phyloP scores from a whole-genome alignment of 2,329 filamentous ascomycete genomes.

The Xylaria sp. region DNA sequence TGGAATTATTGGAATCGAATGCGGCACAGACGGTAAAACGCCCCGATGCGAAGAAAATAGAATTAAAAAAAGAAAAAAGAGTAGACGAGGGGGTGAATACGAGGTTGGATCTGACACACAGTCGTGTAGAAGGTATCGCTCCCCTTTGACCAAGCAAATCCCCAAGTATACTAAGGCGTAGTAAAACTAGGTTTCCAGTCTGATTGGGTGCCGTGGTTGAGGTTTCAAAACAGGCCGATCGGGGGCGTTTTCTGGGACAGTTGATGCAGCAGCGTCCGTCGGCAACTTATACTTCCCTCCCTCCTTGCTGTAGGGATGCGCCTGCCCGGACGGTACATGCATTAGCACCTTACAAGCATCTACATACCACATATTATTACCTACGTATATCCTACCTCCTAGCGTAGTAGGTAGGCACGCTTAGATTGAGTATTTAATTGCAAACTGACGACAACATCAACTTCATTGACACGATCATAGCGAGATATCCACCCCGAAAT shows the following conservation, averaged over 20 bases:
- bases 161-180: not conserved
- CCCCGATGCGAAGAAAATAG: not conserved
- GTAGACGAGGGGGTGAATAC: slow-evolving; percentile 27
- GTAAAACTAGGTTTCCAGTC: not conserved
- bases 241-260: slow-evolving; percentile 5
- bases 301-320: not conserved
- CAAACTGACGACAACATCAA: not conserved
- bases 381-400: not conserved
- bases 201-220: slow-evolving; percentile 39
- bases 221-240: slow-evolving; percentile 43
- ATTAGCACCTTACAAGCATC: too few relatives aligned
- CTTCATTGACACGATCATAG: not conserved
- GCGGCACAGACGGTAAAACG: slow-evolving; percentile 8
- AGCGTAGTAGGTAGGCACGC: not conserved
- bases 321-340: too few relatives aligned
- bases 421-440: not conserved
- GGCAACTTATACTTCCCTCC: slow-evolving; percentile 5
- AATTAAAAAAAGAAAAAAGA: not conserved
- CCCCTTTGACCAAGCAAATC: not conserved
- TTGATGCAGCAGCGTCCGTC: slow-evolving; percentile 14
- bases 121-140: not conserved
- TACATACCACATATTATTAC: too few relatives aligned
- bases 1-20: slow-evolving; percentile 21
- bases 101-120: slow-evolving; percentile 36
- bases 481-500: not conserved